Percentiles rank a stretch among this genome's conserved stretches.
These are phyloP conservation scores for Eragrostis nindensis DNA, from an alignment of 176 grass and related monocot species.

Conservation along the genomic window DNA sequence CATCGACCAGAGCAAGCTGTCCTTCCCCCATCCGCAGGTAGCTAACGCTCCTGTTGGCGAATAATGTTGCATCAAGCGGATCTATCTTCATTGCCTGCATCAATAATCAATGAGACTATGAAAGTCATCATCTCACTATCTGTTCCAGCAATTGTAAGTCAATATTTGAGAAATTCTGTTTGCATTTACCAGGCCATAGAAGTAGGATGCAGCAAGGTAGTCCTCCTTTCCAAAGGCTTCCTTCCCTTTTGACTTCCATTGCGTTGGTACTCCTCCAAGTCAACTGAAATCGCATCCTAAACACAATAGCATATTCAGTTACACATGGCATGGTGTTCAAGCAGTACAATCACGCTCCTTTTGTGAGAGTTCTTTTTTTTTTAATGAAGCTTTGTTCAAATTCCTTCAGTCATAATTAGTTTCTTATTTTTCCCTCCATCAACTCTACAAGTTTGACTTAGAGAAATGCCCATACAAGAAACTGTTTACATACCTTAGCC, in stretches of 20 bases:
- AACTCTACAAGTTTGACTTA: not conserved
- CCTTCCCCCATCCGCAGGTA: not conserved
- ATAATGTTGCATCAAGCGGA: not conserved
- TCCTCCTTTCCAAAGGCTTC: not conserved
- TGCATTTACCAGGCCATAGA: not conserved
- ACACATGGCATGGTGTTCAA: not conserved
- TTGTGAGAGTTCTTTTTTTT: not conserved
- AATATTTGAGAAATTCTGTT: not conserved
- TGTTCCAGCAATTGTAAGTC: not conserved
- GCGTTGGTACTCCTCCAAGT: not conserved
- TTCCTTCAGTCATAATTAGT: not conserved
- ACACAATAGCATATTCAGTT: not conserved
- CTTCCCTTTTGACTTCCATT: not conserved
- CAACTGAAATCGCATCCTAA: not conserved
- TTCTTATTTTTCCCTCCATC: not conserved
- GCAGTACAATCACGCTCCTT: not conserved
- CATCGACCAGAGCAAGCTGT: not conserved
- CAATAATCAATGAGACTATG: not conserved
- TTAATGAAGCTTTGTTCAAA: not conserved
- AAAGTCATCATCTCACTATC: not conserved
- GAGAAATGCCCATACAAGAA: not conserved
- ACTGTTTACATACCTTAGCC: not conserved
- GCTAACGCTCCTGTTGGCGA: slow-evolving; percentile 1
- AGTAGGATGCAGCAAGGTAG: not conserved
- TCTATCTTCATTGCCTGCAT: not conserved